These are phyloP conservation scores for Pseudonitzschia multiseries DNA, from an alignment of 108 stramenopile genomes.

Conservation along the genomic window DNA sequence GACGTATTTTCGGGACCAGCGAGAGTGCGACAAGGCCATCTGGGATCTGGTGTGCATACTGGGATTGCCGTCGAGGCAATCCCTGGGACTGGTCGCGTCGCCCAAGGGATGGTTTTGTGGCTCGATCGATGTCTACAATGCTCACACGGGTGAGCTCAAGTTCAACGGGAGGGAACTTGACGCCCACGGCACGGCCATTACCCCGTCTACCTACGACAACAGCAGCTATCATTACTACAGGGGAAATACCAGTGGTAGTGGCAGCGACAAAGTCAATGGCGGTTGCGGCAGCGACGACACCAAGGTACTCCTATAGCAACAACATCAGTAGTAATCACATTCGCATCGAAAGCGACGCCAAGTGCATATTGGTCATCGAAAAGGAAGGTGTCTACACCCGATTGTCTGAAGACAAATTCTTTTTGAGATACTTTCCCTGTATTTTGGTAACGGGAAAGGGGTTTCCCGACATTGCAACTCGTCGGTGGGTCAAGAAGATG, in stretches of 20 bases:
- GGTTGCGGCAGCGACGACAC: not conserved
- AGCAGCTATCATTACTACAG: not conserved
- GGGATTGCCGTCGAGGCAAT: conserved; percentile 47
- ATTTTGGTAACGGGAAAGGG: conserved; percentile 97
- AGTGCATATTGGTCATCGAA: conserved; percentile 91
- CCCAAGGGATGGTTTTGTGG: conserved; percentile 90
- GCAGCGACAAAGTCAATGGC: not conserved
- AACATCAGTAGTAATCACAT: not conserved
- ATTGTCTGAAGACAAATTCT: conserved; percentile 91
- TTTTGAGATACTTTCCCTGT: conserved; percentile 83
- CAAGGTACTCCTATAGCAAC: not conserved
- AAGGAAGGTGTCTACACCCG: conserved; percentile 97
- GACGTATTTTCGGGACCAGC: conserved; percentile 79
- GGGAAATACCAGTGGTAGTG: not conserved
- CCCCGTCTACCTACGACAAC: conserved; percentile 19
- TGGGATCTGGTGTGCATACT: conserved; percentile 50
- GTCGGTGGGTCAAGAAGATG: conserved; percentile 70
- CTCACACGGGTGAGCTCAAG: conserved; percentile 27
- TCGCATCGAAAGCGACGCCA: conserved; percentile 42
- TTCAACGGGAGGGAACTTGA: conserved; percentile 35
- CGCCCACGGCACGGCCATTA: conserved; percentile 33
- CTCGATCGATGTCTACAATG: conserved; percentile 42
- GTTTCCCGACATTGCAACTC: conserved; percentile 90
- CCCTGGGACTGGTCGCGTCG: conserved; percentile 77
- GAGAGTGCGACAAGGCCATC: conserved; percentile 67